phyloP scores from a whole-genome alignment of 305 asterid genomes.

The Plantago coronopus region DNA sequence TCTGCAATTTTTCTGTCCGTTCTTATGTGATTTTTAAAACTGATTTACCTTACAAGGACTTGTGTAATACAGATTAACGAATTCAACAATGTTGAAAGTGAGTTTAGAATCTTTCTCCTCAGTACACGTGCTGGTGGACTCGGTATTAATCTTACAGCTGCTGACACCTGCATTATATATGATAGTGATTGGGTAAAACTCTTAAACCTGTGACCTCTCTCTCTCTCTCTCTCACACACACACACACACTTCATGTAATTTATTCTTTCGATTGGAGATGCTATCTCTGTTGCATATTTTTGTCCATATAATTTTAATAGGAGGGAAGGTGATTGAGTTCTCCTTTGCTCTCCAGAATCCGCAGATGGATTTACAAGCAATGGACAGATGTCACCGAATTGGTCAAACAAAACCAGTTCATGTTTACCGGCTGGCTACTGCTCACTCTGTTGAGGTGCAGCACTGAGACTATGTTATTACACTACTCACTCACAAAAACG shows the following conservation, averaged over 20 bases:
- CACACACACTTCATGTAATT: neutral
- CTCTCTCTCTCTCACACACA: conserved; percentile 11
- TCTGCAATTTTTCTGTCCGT: no score
- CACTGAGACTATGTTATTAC: neutral
- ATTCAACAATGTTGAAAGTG: conserved; percentile 67
- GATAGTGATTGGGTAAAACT: conserved; percentile 96
- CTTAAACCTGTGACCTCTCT: conserved; percentile 17
- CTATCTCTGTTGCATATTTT: neutral
- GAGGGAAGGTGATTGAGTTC: conserved; percentile 16
- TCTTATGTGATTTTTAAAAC: conserved; percentile 5
- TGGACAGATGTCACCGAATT: conserved; percentile 96
- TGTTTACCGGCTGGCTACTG: conserved; percentile 89
- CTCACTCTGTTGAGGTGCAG: conserved; percentile 86
- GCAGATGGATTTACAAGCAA: conserved; percentile 97
- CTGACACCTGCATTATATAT: conserved; percentile 95
- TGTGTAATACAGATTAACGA: conserved; percentile 62
- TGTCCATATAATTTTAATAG: neutral
- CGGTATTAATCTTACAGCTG: conserved; percentile 96
- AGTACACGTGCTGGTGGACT: conserved; percentile 99
- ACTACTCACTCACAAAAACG: neutral
- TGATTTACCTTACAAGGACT: conserved; percentile 18
- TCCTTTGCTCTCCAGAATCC: conserved; percentile 64
- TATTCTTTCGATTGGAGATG: neutral
- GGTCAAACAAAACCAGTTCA: conserved; percentile 99
- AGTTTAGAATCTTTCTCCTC: conserved; percentile 74